phyloP scores from a whole-genome alignment of 208 protist genomes.

The Trichomonas vaginalis region DNA sequence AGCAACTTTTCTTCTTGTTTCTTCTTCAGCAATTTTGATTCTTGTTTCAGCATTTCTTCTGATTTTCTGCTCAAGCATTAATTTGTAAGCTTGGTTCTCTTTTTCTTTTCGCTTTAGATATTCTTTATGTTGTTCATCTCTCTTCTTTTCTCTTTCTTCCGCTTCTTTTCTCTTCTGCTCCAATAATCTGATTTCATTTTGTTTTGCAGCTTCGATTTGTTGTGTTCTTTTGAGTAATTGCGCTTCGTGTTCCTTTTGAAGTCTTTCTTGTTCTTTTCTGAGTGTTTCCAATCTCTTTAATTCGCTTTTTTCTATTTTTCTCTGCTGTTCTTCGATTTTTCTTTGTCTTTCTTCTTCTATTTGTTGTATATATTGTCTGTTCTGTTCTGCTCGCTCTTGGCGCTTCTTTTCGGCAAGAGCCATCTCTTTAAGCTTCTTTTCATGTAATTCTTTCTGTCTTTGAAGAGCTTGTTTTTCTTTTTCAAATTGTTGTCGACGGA shows the following conservation, averaged over 20 bases:
- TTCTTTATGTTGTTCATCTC: neutral
- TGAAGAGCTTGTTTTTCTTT: neutral
- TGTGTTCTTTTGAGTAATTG: neutral
- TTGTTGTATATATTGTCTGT: neutral
- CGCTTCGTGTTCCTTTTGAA: neutral
- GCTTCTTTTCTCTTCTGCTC: neutral
- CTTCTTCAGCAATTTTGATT: neutral
- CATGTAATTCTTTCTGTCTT: neutral
- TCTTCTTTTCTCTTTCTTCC: neutral
- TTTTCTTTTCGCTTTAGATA: neutral
- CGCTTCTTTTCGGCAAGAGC: neutral
- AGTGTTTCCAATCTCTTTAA: neutral
- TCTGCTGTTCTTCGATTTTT: neutral
- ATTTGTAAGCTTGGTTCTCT: neutral
- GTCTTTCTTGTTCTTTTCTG: neutral
- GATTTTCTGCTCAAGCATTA: neutral
- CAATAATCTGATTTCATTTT: neutral
- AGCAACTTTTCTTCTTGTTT: neutral
- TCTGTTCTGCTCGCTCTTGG: neutral
- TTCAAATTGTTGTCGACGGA: neutral
- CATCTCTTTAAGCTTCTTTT: neutral
- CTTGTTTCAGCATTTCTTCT: neutral
- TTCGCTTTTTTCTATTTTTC: neutral
- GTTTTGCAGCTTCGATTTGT: neutral
- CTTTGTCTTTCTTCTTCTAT: neutral